Percentiles rank a stretch among this genome's conserved stretches.
Evolutionary conservation across 2,329 filamentous ascomycete species (phyloP).

Genomic region (Coniosporium tulheliwenetii): DNA sequence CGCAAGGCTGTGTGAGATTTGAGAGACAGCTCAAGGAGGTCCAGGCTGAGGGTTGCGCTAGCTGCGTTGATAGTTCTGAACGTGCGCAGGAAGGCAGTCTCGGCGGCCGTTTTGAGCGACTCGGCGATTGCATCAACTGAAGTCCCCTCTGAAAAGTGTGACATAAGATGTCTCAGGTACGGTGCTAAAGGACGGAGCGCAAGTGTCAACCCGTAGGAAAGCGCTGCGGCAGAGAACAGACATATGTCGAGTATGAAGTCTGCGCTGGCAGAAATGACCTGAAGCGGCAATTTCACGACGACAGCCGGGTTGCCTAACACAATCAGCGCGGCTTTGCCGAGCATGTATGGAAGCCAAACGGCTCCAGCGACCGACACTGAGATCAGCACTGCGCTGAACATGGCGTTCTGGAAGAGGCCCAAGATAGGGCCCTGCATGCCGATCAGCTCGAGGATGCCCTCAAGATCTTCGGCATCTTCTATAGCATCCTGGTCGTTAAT

Average conservation of each 20-base stretch:
- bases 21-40: slow-evolving; percentile 1
- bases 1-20: slow-evolving; percentile 1
- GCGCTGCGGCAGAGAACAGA: slow-evolving; percentile 45
- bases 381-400: slow-evolving; percentile 86
- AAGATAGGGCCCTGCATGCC: slow-evolving; percentile 89
- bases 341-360: slow-evolving; percentile 82
- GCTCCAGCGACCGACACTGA: slow-evolving; percentile 73
- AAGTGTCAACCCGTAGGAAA: slow-evolving; percentile 17
- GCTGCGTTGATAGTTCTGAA: neutral
- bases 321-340: slow-evolving; percentile 71
- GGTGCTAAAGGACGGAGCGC: too few relatives aligned
- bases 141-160: neutral
- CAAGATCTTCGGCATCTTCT: slow-evolving; percentile 80
- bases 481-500: slow-evolving; percentile 52
- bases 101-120: neutral
- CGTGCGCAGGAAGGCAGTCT: slow-evolving; percentile 1
- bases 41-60: neutral
- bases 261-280: slow-evolving; percentile 55
- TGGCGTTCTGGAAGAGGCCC: slow-evolving; percentile 81
- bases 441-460: slow-evolving; percentile 89
- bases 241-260: slow-evolving; percentile 64
- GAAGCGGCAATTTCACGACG: slow-evolving; percentile 52
- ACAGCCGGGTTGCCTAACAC: slow-evolving; percentile 63
- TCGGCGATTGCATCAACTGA: neutral
- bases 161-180: neutral